A percentile compares a stretch with the other conserved stretches of the same genome.
Conservation (phyloP, 2,329 filamentous ascomycete genomes). For the Neopestalotiopsis sp. region DNA sequence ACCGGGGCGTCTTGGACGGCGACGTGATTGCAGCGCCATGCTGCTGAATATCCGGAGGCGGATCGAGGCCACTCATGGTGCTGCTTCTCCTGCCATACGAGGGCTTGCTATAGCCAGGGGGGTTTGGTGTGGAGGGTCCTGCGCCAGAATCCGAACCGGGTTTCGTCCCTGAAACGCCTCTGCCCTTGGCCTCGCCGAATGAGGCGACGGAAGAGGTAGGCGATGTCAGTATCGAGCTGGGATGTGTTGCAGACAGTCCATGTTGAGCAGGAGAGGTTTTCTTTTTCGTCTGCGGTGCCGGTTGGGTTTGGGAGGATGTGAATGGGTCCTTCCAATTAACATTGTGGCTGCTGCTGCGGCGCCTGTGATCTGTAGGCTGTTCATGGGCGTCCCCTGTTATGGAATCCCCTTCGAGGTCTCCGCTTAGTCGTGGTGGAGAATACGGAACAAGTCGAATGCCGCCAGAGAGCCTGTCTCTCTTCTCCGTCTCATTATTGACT, state of each 20-base stretch:
- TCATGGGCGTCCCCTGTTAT: constrained; percentile 27
- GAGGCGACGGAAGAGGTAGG: constrained; percentile 37
- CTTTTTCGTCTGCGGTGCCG: constrained; percentile 20
- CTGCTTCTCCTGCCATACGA: constrained; percentile 46
- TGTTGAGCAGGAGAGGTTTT: constrained; percentile 32
- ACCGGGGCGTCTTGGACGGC: constrained; percentile 37
- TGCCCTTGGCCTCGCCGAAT: constrained; percentile 44
- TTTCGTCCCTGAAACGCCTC: constrained; percentile 53
- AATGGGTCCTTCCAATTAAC: constrained; percentile 24
- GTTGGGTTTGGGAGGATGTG: constrained; percentile 23
- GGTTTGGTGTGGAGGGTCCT: constrained; percentile 39
- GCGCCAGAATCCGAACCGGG: constrained; percentile 39
- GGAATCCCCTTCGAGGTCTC: constrained; percentile 14
- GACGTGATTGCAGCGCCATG: constrained; percentile 31
- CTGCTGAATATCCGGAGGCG: constrained; percentile 32
- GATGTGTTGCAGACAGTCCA: constrained; percentile 29
- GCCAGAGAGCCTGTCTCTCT: constrained; percentile 43
- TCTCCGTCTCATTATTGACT: constrained; percentile 47
- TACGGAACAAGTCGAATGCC: constrained; percentile 55
- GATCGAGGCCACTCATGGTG: constrained; percentile 46
- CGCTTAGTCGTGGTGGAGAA: constrained; percentile 45
- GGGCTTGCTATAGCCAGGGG: constrained; percentile 43
- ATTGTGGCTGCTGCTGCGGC: constrained; percentile 25
- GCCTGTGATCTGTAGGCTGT: constrained; percentile 23
- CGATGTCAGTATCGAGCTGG: constrained; percentile 41